Percentiles rank a stretch among this genome's conserved stretches.
Evolutionary conservation across 2,329 filamentous ascomycete genomes (phyloP).

Genomic region (Xylariaceae sp.): DNA sequence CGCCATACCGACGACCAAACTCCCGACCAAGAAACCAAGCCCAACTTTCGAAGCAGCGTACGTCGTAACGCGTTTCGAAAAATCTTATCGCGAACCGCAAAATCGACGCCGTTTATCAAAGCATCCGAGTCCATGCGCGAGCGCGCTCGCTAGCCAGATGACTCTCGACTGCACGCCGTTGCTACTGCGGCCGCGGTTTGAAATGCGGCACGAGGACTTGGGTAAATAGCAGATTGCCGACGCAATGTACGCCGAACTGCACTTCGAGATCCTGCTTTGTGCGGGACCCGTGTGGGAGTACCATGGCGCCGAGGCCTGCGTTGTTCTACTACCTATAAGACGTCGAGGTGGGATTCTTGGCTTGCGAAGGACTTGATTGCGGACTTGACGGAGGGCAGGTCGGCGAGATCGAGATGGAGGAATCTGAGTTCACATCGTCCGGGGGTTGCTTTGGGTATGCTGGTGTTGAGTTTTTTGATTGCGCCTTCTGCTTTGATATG

Average conservation of each 20-base stretch:
- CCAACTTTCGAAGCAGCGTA: slow-evolving; percentile 34
- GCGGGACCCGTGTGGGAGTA: not conserved
- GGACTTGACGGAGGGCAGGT: slow-evolving; percentile 1
- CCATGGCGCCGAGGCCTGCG: slow-evolving; percentile 2
- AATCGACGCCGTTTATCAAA: slow-evolving; percentile 28
- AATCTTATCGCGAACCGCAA: slow-evolving; percentile 20
- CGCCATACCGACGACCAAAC: slow-evolving; percentile 24
- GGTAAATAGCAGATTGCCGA: slow-evolving; percentile 26
- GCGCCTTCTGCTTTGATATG: slow-evolving; percentile 29
- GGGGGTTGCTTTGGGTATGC: slow-evolving; percentile 2
- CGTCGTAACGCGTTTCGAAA: slow-evolving; percentile 25
- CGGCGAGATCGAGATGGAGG: slow-evolving; percentile 1
- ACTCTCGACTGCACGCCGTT: slow-evolving; percentile 14
- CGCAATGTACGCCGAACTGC: slow-evolving; percentile 10
- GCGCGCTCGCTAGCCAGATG: slow-evolving; percentile 27
- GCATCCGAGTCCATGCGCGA: slow-evolving; percentile 24
- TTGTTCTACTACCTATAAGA: slow-evolving; percentile 17
- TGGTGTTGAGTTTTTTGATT: slow-evolving; percentile 28
- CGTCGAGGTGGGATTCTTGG: slow-evolving; percentile 10
- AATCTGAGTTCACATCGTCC: too few relatives aligned
- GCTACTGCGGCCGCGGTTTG: slow-evolving; percentile 22
- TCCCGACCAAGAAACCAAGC: slow-evolving; percentile 32
- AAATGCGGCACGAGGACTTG: slow-evolving; percentile 32
- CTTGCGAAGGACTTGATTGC: slow-evolving; percentile 5
- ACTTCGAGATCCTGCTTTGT: slow-evolving; percentile 11